Evolutionary conservation across 2,329 filamentous ascomycete genomes (phyloP).

Genomic region (Sporothrix brasiliensis): DNA sequence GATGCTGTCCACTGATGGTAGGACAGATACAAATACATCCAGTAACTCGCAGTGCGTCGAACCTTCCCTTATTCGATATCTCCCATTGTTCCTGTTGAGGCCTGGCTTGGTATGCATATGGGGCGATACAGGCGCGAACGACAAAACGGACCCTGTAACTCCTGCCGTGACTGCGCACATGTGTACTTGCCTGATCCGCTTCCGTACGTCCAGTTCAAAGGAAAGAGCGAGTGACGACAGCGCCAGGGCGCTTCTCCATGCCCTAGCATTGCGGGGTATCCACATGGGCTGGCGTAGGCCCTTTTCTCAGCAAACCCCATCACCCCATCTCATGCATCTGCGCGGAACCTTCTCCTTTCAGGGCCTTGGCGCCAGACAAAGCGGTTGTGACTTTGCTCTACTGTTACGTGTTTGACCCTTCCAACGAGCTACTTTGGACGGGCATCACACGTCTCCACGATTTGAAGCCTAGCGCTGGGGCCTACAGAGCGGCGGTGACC

Average conservation of each 20-base stretch:
- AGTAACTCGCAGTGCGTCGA: too few relatives aligned
- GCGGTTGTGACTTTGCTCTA: constrained; percentile 4
- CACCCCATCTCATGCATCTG: constrained; percentile 24
- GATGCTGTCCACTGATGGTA: neutral
- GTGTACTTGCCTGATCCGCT: constrained; percentile 16
- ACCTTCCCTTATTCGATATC: too few relatives aligned
- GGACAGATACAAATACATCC: neutral
- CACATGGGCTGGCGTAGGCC: neutral
- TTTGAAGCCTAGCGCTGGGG: neutral
- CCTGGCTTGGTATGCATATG: too few relatives aligned
- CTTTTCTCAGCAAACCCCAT: neutral
- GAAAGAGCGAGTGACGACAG: constrained; percentile 28
- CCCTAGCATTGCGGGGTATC: constrained; percentile 22
- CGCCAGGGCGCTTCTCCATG: neutral
- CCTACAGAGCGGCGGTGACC: neutral
- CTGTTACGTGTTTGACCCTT: neutral
- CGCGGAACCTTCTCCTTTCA: constrained; percentile 24
- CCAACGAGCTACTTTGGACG: neutral
- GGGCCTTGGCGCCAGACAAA: constrained; percentile 24
- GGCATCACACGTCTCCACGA: neutral
- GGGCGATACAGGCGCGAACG: too few relatives aligned
- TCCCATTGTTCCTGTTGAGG: too few relatives aligned
- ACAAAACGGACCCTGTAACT: neutral
- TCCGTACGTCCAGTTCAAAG: neutral
- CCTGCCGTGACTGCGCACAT: constrained; percentile 3